These are phyloP conservation scores for Naganishia vishniacii DNA, from an alignment of 768 basidiomycete genomes.

Conservation along the genomic window DNA sequence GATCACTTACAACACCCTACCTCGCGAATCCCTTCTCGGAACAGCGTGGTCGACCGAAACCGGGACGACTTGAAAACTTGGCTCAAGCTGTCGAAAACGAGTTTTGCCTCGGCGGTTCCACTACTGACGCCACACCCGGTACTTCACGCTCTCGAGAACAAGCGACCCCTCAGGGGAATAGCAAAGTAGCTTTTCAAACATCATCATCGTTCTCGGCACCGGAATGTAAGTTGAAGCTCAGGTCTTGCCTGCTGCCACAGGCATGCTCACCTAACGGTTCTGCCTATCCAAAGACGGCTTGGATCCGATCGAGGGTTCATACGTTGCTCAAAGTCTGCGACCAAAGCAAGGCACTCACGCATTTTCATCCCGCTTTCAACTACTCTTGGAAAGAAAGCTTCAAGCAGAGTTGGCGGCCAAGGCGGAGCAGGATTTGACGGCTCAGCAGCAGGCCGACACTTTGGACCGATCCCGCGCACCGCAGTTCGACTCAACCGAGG, in stretches of 20 bases:
- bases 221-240: background rate
- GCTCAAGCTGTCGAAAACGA: conserved; percentile 12
- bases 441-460: background rate
- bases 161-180: background rate
- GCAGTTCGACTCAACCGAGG: background rate
- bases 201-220: conserved; percentile 1
- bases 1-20: background rate
- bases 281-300: no score
- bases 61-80: conserved; percentile 6
- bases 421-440: background rate
- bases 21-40: background rate
- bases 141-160: background rate
- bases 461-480: background rate
- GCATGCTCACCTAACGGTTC: no score
- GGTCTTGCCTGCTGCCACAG: background rate
- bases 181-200: conserved; percentile 5
- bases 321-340: background rate
- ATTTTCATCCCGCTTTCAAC: conserved; percentile 12
- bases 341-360: conserved; percentile 1
- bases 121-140: background rate
- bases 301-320: conserved; percentile 5
- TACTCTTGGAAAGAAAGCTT: conserved; percentile 8
- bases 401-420: conserved; percentile 11
- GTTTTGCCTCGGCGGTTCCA: background rate
- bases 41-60: background rate